Evolutionary conservation across 805 yeast species (phyloP), one percentile per base, ranked within the genome.

Genomic region (Nakazawaea wyomingensis): DNA sequence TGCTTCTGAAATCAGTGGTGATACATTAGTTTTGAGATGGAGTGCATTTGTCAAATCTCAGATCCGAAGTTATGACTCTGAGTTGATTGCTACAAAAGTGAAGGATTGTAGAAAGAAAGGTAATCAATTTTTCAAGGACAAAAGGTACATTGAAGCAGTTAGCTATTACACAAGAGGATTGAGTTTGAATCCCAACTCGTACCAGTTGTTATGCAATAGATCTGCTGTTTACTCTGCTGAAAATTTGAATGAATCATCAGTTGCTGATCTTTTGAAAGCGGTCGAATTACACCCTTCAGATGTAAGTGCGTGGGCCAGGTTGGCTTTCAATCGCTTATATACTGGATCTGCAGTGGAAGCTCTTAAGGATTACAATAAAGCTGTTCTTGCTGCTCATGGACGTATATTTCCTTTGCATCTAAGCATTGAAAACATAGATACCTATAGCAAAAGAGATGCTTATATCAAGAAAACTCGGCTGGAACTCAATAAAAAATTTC

Each of bases 161-260:
- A 54, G 61, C 16, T 55, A 48, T 34, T 69, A 66, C 47, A 65
- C 73, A 0, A 59, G 61, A 42, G 71, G 68, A 5, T 38, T 69
- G 3, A 45, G 48, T 9, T 39, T 52, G 5, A 64, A 62, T 29
- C 68, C 71, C 18, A 39, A 49, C 4, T 56, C 63, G 19, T 56
- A 56, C 39, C 55, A 65, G 3, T 37, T 69, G 6, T 58, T 62
- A 28, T 63, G 66, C 19, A 66, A 66, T 50, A 54, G 75, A 43
- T 71, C 71, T 3, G 71, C 72, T 2, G 62, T 66, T 9, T 60
- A 60, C 43, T 61, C 66, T 19, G 58, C 60, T 29, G 45, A 66
- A 38, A 65, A 63, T 21, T 48, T 60, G 11, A 54, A 55, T 45
- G 60, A 61, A 2, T 62, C 59, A 30, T 71, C 74, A 1, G 60